A percentile compares a stretch with the other conserved stretches of the same genome.
Conservation (phyloP, 2,329 filamentous ascomycete species). For the Fusarium chaquense region DNA sequence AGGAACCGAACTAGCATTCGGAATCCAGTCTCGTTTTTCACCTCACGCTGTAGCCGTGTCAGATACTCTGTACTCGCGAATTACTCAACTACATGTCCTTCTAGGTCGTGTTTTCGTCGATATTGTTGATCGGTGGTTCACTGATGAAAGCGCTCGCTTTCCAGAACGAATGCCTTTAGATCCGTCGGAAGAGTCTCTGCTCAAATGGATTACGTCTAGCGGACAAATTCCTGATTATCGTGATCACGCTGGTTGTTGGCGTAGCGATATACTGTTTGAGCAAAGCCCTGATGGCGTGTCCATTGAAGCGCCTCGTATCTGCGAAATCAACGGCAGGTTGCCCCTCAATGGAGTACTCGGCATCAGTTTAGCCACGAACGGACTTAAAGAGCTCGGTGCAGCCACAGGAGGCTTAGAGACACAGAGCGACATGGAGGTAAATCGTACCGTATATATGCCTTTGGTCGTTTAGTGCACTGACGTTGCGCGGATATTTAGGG, state of each 20-base stretch:
- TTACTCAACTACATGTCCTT: conserved; percentile 12
- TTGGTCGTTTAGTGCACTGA: neutral
- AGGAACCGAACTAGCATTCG: conserved; percentile 4
- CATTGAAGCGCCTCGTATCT: conserved; percentile 18
- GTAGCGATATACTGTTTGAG: conserved; percentile 28
- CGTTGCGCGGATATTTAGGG: neutral
- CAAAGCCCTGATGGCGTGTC: conserved; percentile 1
- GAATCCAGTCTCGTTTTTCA: conserved; percentile 17
- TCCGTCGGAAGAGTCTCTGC: conserved; percentile 18
- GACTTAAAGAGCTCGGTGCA: conserved; percentile 15
- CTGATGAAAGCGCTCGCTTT: conserved; percentile 14
- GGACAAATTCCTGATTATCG: conserved; percentile 6
- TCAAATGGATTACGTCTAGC: conserved; percentile 11
- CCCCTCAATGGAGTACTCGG: conserved; percentile 24
- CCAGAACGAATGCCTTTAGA: conserved; percentile 31
- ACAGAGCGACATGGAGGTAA: conserved; percentile 17
- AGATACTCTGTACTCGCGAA: neutral
- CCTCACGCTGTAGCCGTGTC: conserved; percentile 22
- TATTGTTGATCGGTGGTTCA: conserved; percentile 27
- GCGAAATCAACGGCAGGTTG: conserved; percentile 30
- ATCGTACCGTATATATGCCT: neutral
- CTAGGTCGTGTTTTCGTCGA: conserved; percentile 26
- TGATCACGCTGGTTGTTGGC: conserved; percentile 27
- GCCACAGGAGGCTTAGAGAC: conserved; percentile 6
- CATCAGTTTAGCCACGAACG: neutral